A percentile compares a stretch with the other conserved stretches of the same genome.
These are phyloP conservation scores for Microbotryum saponariae DNA, from an alignment of 1,284 basidiomycete species.

Conservation along the genomic window DNA sequence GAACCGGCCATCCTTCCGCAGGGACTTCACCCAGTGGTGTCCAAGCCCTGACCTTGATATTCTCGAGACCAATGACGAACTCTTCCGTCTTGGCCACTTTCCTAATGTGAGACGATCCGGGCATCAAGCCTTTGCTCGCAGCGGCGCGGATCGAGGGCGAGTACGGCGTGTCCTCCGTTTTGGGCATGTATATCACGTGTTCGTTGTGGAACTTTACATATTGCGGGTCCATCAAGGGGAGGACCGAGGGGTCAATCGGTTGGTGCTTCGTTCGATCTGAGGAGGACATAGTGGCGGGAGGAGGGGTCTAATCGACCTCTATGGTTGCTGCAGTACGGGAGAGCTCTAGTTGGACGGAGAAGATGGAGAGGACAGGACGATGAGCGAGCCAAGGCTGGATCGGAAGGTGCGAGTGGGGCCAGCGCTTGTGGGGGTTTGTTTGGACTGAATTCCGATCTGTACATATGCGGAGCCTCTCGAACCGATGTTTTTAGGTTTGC, in stretches of 20 bases:
- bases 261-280: background rate
- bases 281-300: no score
- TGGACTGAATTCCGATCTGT: no score
- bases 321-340: no score
- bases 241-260: background rate
- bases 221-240: background rate
- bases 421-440: no score
- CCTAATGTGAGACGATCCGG: background rate
- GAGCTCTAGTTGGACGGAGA: no score
- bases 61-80: background rate
- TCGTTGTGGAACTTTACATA: slow-evolving; percentile 1
- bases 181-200: background rate
- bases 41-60: background rate
- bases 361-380: no score
- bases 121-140: background rate
- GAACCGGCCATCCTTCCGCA: background rate
- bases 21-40: background rate
- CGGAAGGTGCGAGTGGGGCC: no score
- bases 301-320: no score
- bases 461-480: no score
- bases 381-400: no score
- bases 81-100: background rate
- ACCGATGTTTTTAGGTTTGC: no score
- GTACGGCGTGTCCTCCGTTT: background rate
- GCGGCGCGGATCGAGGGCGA: no score